Percentiles rank a stretch among this genome's conserved stretches.
Evolutionary conservation across 106 monocot genomes (phyloP).

Genomic region (Alisma plantagoaquatica): DNA sequence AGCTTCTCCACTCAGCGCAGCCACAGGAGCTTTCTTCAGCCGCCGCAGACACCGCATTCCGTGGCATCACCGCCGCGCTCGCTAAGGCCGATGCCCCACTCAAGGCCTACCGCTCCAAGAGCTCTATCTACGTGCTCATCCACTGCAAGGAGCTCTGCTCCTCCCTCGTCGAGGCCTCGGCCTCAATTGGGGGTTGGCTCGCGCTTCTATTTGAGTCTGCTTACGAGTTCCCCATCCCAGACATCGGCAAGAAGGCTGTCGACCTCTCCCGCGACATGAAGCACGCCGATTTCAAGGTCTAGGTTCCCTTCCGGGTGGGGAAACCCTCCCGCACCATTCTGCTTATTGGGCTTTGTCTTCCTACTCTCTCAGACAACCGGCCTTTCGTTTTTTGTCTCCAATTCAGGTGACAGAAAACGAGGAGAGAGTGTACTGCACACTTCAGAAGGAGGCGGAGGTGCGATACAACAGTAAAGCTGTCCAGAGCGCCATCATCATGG

Average conservation of each 20-base stretch:
- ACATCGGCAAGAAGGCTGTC: slow-evolving; percentile 29
- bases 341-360: too few relatives aligned
- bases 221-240: slow-evolving; percentile 13
- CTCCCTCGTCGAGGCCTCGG: slow-evolving; percentile 7
- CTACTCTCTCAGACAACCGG: too few relatives aligned
- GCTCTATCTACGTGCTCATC: slow-evolving; percentile 32
- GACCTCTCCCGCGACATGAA: slow-evolving; percentile 30
- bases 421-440: slow-evolving; percentile 32
- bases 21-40: slow-evolving; percentile 5
- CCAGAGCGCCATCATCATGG: slow-evolving; percentile 51
- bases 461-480: slow-evolving; percentile 25
- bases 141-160: slow-evolving; percentile 22
- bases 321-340: too few relatives aligned
- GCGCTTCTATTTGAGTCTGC: slow-evolving; percentile 28
- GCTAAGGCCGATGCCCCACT: slow-evolving; percentile 7
- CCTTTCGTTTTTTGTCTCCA: too few relatives aligned
- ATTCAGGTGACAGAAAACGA: slow-evolving; percentile 39
- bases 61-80: slow-evolving; percentile 27
- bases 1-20: slow-evolving; percentile 7
- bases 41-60: slow-evolving; percentile 24
- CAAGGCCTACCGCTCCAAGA: slow-evolving; percentile 5
- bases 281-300: slow-evolving; percentile 26
- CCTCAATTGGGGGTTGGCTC: slow-evolving; percentile 24
- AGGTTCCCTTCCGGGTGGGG: too few relatives aligned
- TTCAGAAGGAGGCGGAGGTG: slow-evolving; percentile 36